Conservation (phyloP, 2,329 filamentous ascomycete species). For the Claviceps maximensis region DNA sequence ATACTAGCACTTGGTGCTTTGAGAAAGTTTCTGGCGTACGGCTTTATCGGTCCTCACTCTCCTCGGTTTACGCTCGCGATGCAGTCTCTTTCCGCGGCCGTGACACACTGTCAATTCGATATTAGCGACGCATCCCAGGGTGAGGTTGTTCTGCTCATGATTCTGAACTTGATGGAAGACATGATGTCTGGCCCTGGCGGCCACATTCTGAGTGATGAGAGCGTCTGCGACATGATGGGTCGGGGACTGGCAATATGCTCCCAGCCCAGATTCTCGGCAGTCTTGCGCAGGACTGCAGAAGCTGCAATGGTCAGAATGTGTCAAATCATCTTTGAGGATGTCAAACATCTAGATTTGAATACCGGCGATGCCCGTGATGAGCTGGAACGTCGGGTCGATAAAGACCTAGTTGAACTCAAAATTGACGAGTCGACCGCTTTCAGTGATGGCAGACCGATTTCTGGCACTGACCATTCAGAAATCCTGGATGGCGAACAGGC, state of each 20-base stretch:
- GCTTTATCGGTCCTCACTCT: slow-evolving; percentile 71
- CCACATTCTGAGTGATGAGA: slow-evolving; percentile 90
- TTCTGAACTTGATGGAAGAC: slow-evolving; percentile 93
- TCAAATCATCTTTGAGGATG: slow-evolving; percentile 88
- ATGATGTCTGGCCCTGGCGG: slow-evolving; percentile 93
- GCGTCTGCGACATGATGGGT: slow-evolving; percentile 99
- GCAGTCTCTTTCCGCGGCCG: slow-evolving; percentile 86
- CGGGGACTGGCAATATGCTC: slow-evolving; percentile 95
- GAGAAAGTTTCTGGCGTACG: slow-evolving; percentile 93
- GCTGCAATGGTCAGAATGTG: slow-evolving; percentile 99
- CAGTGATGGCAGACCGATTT: slow-evolving; percentile 3
- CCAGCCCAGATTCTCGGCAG: slow-evolving; percentile 78
- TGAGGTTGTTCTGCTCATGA: slow-evolving; percentile 87
- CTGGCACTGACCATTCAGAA: slow-evolving; percentile 3
- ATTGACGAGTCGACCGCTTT: slow-evolving; percentile 49
- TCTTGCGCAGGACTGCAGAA: slow-evolving; percentile 81
- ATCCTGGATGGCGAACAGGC: neutral
- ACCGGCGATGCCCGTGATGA: slow-evolving; percentile 52
- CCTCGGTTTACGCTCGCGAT: slow-evolving; percentile 84
- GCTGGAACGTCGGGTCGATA: slow-evolving; percentile 52
- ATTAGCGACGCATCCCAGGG: slow-evolving; percentile 90
- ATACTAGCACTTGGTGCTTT: slow-evolving; percentile 87
- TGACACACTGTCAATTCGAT: slow-evolving; percentile 96
- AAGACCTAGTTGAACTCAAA: slow-evolving; percentile 62
- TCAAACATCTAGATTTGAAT: slow-evolving; percentile 76